Base-by-base conservation (phyloP, 2,329 filamentous ascomycete species). In the Xylaria hypoxylon region DNA sequence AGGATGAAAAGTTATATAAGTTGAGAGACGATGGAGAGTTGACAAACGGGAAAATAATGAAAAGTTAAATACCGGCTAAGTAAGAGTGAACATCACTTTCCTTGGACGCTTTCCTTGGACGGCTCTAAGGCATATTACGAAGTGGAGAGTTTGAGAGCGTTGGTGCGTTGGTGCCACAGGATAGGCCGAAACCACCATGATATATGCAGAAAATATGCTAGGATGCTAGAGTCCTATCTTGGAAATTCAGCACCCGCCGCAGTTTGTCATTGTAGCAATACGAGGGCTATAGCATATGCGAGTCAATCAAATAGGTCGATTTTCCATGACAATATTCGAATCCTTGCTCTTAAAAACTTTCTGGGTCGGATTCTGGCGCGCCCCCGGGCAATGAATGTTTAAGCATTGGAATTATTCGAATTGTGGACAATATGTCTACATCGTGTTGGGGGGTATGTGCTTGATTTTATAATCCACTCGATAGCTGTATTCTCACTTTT, bases 401-500 rank as follows among this genome's bases (percentile, higher is more conserved):
- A 15, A 11, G 47, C 26, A 5, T 10, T 7, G 5, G 6, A 11
- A 31, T 28, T 8, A 4, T 6, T 19, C 15, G 24, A 45, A 3
- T 57, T 33, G n/a, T 56, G 42, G 42, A 56, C 22, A 48, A 19
- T 19, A 38, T 10, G 5, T 22, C 10, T 56, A 45, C 28, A n/a
- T 11, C n/a, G 24, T 13, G 24, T 33, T 19, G 38, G 55, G n/a
- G 13, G 7, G 22, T 17, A 42, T 50, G 7, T 42, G 24, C 19
- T 15, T 19, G 4, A 51, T 40, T 17, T 15, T 17, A 22, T 59
- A 19, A 40, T 7, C 28, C n/a, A 28, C 22, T 40, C 15, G 19
- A 50, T 15, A 33, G n/a, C 13, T n/a, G 13, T 28, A n/a, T 31
- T 53, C 26, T 53, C 48, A 45, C 15, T 24, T 45, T 11, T 13